These are phyloP conservation scores for Aureobasidium melanogenum DNA, from an alignment of 2,329 filamentous ascomycete genomes.

Conservation along the genomic window DNA sequence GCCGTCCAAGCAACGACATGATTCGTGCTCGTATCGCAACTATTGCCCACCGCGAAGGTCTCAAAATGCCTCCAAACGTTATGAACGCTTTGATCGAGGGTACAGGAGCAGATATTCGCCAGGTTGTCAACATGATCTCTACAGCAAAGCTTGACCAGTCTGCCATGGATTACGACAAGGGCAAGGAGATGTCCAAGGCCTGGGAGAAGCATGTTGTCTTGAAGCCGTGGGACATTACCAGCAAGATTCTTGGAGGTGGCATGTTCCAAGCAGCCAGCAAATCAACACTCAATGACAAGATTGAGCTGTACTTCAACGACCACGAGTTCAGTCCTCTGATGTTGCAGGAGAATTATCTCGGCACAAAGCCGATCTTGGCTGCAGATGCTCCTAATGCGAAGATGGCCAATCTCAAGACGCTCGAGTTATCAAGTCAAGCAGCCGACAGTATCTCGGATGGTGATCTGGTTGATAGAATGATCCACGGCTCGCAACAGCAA, in stretches of 20 bases:
- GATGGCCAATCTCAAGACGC: conserved; percentile 67
- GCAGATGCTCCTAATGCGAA: conserved; percentile 42
- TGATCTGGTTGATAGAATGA: conserved; percentile 94
- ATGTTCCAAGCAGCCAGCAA: conserved; percentile 80
- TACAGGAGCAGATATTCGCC: conserved; percentile 88
- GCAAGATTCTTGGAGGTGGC: conserved; percentile 81
- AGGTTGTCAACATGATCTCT: conserved; percentile 97
- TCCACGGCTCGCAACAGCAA: conserved; percentile 94
- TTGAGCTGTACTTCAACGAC: conserved; percentile 98
- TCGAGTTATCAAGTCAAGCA: conserved; percentile 79
- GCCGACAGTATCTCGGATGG: conserved; percentile 96
- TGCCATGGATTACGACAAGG: conserved; percentile 72
- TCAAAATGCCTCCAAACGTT: conserved; percentile 75
- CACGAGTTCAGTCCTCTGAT: conserved; percentile 96
- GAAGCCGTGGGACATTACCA: conserved; percentile 96
- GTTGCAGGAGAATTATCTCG: conserved; percentile 96
- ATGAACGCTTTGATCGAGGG: conserved; percentile 93
- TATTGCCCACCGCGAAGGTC: conserved; percentile 81
- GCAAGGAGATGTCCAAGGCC: conserved; percentile 89
- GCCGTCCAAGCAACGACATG: conserved; percentile 80
- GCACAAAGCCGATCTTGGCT: conserved; percentile 63
- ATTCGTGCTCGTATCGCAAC: conserved; percentile 89
- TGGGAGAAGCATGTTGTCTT: conserved; percentile 98
- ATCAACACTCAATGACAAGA: conserved; percentile 89
- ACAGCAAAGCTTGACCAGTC: conserved; percentile 82